These are phyloP conservation scores for Vitis rupestris DNA, from an alignment of 164 flowering plant genomes.

Conservation along the genomic window DNA sequence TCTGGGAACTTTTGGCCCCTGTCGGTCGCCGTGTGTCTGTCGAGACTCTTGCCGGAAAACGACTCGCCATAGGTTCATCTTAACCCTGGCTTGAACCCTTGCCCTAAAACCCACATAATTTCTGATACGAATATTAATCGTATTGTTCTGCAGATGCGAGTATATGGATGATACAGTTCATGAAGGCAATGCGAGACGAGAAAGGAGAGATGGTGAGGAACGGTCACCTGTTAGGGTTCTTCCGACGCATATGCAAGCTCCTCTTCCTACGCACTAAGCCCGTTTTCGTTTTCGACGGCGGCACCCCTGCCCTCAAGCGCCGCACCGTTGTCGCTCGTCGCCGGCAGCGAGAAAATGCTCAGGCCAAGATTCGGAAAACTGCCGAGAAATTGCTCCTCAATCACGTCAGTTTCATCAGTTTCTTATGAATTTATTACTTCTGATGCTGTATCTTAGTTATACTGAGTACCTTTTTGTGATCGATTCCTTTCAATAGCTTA, in stretches of 20 bases:
- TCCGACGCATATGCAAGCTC: conserved; percentile 90
- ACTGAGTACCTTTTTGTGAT: neutral
- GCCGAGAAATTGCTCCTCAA: conserved; percentile 95
- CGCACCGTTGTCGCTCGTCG: conserved; percentile 90
- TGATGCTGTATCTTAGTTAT: too few species aligned
- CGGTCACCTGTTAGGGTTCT: conserved; percentile 88
- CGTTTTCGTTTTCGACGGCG: conserved; percentile 95
- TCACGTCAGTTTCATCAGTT: conserved; percentile 43
- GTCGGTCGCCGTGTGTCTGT: conserved; percentile 98
- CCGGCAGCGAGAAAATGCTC: conserved; percentile 88
- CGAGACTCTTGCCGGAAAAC: conserved; percentile 90
- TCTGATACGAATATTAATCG: neutral
- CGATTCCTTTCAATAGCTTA: conserved; percentile 43
- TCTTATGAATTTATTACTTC: neutral
- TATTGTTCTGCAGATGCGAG: conserved; percentile 68
- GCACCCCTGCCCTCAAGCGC: conserved; percentile 89
- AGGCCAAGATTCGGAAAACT: conserved; percentile 86
- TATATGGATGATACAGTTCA: conserved; percentile 95
- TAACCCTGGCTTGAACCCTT: conserved; percentile 21
- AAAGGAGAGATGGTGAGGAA: conserved; percentile 92
- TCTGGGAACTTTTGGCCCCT: conserved; percentile 97
- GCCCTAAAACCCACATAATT: neutral
- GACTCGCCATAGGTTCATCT: conserved; percentile 74
- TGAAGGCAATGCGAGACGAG: conserved; percentile 99
- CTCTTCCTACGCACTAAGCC: conserved; percentile 85